phyloP scores from a whole-genome alignment of 2,329 filamentous ascomycete species.

The Colletotrichum limetticola region DNA sequence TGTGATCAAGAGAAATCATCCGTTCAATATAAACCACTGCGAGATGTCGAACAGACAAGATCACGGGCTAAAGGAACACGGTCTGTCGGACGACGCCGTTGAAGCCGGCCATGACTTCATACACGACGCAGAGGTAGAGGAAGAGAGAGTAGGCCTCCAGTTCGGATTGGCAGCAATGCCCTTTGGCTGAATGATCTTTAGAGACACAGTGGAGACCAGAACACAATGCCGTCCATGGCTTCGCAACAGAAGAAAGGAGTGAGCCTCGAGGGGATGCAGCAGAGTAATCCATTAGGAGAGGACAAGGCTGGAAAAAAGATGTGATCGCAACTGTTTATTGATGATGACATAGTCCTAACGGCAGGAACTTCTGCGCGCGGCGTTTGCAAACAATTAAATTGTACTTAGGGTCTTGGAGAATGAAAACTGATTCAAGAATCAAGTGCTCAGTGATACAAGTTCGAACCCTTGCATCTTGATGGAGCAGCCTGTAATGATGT shows the following conservation, averaged over 20 bases:
- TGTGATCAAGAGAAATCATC: neutral
- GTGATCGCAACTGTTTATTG: neutral
- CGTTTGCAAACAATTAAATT: neutral
- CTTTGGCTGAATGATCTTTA: neutral
- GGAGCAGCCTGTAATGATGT: too few relatives aligned
- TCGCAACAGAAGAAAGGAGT: slow-evolving; percentile 15
- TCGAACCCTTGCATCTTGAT: too few relatives aligned
- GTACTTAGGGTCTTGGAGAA: neutral
- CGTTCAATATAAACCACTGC: neutral
- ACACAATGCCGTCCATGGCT: slow-evolving; percentile 16
- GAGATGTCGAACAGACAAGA: slow-evolving; percentile 21
- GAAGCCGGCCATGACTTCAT: slow-evolving; percentile 47
- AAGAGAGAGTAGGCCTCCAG: slow-evolving; percentile 40
- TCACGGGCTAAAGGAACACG: slow-evolving; percentile 23
- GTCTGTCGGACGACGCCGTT: slow-evolving; percentile 37
- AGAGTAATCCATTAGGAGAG: neutral
- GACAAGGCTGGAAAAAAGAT: slow-evolving; percentile 8
- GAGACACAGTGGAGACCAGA: slow-evolving; percentile 22
- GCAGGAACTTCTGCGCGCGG: neutral
- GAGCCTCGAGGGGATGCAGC: slow-evolving; percentile 3
- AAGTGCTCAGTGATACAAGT: too few relatives aligned
- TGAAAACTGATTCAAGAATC: neutral
- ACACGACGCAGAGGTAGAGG: slow-evolving; percentile 46
- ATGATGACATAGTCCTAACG: neutral
- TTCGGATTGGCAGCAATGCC: too few relatives aligned